Base-by-base conservation (phyloP, 2,329 filamentous ascomycete species). In the Didymella lethalis region DNA sequence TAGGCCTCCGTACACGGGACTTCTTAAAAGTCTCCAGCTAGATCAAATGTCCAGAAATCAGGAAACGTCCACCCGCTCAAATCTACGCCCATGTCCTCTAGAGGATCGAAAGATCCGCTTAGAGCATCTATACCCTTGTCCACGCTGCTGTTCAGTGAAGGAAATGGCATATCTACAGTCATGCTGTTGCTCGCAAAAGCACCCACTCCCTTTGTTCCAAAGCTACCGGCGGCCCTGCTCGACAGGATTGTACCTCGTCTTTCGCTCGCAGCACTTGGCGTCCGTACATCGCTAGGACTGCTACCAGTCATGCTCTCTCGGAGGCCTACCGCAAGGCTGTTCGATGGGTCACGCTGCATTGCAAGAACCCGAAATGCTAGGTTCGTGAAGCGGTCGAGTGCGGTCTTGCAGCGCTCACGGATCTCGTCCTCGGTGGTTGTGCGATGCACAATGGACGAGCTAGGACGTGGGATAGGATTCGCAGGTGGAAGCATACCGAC, bases 31-130 rank as follows among this genome's bases (percentile, higher is more conserved):
- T 72, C 70, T 6, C 68, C 73, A 36, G 65, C 68, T 5, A 77
- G 58, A 45, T 75, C 73, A 51, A 75, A 77, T 2, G 63, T 65
- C 74, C 73, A 76, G 59, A 76, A 75, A 46, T 75, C 74, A 0
- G 73, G 69, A 41, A 73, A 75, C 2, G 61, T 68, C 74, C 74
- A 77, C 4, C 67, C 71, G 14, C 51, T 53, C 41, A 72, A 29
- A 48, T 75, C 72, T 16, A 70, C 57, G 23, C 71, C 68, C 67
- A 73, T 69, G 40, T 74, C 70, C 20, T 69, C 64, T 43, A 73
- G 43, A 4, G 57, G 57, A 59, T 71, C 65, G 14, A 71, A 73
- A 0, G 57, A 23, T 5, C 66, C 10, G 48, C 45, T 20, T 26
- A 60, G 34, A 38, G 63, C 47, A 23, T 43, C 32, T 10, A 23